Conservation (phyloP, 2,329 filamentous ascomycete species). For the Monosporascus sp. region DNA sequence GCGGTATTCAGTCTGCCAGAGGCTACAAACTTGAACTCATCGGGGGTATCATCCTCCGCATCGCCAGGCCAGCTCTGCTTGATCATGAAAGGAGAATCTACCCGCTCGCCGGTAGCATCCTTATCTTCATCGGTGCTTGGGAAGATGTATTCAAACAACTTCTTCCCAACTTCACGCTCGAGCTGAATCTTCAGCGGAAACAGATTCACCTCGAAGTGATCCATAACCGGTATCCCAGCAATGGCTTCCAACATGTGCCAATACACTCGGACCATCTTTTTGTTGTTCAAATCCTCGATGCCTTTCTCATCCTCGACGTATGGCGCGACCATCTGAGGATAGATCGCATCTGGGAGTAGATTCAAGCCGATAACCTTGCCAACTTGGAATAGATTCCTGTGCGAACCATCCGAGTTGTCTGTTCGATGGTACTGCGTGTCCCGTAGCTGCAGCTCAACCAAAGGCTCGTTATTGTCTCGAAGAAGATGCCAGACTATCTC, state of each 20-base stretch:
- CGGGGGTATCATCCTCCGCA: slow-evolving; percentile 43
- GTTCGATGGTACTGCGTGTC: slow-evolving; percentile 91
- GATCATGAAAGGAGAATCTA: slow-evolving; percentile 56
- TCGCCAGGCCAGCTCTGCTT: slow-evolving; percentile 40
- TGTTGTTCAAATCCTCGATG: slow-evolving; percentile 51
- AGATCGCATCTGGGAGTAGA: slow-evolving; percentile 81
- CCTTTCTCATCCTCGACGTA: slow-evolving; percentile 66
- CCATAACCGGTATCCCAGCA: slow-evolving; percentile 93
- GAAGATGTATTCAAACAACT: slow-evolving; percentile 95
- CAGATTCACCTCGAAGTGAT: slow-evolving; percentile 91
- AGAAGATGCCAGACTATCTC: slow-evolving; percentile 98
- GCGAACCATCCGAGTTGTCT: slow-evolving; percentile 94
- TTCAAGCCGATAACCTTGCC: slow-evolving; percentile 86
- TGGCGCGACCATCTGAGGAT: slow-evolving; percentile 92
- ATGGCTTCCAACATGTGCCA: slow-evolving; percentile 99
- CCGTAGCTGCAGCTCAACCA: slow-evolving; percentile 89
- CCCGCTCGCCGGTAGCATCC: slow-evolving; percentile 30
- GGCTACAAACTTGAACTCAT: slow-evolving; percentile 31
- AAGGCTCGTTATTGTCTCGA: slow-evolving; percentile 75
- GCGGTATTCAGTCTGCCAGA: slow-evolving; percentile 34
- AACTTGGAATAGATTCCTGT: slow-evolving; percentile 86
- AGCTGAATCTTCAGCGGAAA: slow-evolving; percentile 92
- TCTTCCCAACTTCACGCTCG: slow-evolving; percentile 87
- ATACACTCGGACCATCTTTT: slow-evolving; percentile 87
- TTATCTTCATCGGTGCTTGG: slow-evolving; percentile 66